These are phyloP conservation scores for Leptographium lundbergii DNA, from an alignment of 2,329 filamentous ascomycete species.

Conservation along the genomic window DNA sequence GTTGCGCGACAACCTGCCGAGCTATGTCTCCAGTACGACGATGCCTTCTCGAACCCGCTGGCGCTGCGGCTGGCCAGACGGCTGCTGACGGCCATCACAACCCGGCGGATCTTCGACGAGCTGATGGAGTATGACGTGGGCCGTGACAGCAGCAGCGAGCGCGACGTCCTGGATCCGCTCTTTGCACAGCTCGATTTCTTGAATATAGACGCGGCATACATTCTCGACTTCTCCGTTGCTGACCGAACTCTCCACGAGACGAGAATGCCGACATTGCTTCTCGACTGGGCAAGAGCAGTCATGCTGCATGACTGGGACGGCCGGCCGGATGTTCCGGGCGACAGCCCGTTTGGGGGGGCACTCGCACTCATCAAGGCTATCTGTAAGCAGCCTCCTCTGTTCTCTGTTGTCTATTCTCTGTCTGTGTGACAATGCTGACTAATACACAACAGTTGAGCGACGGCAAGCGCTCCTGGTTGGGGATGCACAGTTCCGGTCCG, in stretches of 20 bases:
- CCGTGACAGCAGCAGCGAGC: constrained; percentile 10
- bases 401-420: constrained; percentile 10
- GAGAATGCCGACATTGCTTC: constrained; percentile 39
- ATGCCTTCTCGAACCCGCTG: constrained; percentile 48
- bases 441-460: constrained; percentile 37
- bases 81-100: constrained; percentile 43
- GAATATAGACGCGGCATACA: constrained; percentile 28
- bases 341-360: constrained; percentile 64
- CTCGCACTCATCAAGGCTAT: constrained; percentile 60
- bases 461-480: constrained; percentile 51
- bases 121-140: constrained; percentile 17
- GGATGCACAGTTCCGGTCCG: constrained; percentile 59
- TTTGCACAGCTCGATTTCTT: constrained; percentile 42
- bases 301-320: constrained; percentile 75
- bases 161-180: constrained; percentile 34
- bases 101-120: constrained; percentile 37
- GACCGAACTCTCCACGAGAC: constrained; percentile 45
- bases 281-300: constrained; percentile 64
- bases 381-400: constrained; percentile 35
- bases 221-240: constrained; percentile 34
- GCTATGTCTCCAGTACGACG: constrained; percentile 48
- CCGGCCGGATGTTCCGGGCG: constrained; percentile 53
- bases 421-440: background rate
- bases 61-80: constrained; percentile 45
- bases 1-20: constrained; percentile 32